phyloP scores from a whole-genome alignment of 306 rosid species.

The Notholithocarpus densiflorus region DNA sequence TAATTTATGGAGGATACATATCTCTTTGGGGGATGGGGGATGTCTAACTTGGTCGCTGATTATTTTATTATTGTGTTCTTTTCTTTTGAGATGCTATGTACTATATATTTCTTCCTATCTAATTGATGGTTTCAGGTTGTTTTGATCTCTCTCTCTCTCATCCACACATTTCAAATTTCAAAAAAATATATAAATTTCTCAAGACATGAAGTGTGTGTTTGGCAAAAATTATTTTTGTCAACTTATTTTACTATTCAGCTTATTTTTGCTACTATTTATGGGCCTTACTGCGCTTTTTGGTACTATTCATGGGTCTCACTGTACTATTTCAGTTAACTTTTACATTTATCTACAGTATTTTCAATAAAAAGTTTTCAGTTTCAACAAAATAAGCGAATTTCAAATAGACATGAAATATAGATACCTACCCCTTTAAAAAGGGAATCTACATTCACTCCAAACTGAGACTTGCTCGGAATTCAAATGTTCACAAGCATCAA shows the following conservation, averaged over 20 bases:
- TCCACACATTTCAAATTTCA: neutral
- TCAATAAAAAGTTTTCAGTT: too few relatives aligned
- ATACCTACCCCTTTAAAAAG: too few relatives aligned
- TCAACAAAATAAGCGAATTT: fast-evolving
- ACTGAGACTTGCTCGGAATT: too few relatives aligned
- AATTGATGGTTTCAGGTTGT: neutral
- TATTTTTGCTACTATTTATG: too few relatives aligned
- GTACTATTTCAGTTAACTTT: too few relatives aligned
- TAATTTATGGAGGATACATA: conserved; percentile 34
- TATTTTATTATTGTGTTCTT: conserved; percentile 28
- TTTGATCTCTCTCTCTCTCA: neutral
- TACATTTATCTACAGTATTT: fast-evolving
- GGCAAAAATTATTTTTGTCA: too few relatives aligned
- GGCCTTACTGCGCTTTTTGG: fast-evolving
- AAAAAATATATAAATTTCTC: too few relatives aligned
- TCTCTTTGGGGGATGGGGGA: conserved; percentile 40
- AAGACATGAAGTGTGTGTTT: too few relatives aligned
- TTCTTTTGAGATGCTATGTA: conserved; percentile 17
- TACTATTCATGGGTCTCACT: fast-evolving
- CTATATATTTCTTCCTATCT: conserved; percentile 1
- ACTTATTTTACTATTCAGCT: too few relatives aligned
- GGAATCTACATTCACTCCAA: too few relatives aligned
- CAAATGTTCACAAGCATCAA: too few relatives aligned
- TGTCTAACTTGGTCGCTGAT: conserved; percentile 46
- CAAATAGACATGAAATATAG: fast-evolving